A percentile compares a stretch with the other conserved stretches of the same genome.
Evolutionary conservation across 768 basidiomycete genomes (phyloP).

Genomic region (Rhodotorula graminis): DNA sequence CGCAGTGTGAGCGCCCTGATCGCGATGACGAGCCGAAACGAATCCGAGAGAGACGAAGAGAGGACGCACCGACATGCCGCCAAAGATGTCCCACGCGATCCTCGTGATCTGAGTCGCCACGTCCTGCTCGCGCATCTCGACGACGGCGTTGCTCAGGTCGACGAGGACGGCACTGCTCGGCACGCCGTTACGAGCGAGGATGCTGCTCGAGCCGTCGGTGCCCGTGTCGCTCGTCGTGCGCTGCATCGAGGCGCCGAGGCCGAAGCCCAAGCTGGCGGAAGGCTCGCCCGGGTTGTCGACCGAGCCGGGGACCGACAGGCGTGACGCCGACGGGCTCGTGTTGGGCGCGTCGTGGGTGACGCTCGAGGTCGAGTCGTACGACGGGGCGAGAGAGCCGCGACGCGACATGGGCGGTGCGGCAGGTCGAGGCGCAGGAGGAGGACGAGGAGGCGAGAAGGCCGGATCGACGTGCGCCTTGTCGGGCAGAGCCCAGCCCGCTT

Average conservation of each 20-base stretch:
- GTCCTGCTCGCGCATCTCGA: constrained; percentile 31
- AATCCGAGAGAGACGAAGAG: too few relatives aligned
- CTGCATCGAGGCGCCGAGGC: too few relatives aligned
- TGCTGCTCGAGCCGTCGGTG: constrained; percentile 19
- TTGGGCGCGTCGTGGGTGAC: background rate
- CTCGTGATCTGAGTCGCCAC: constrained; percentile 41
- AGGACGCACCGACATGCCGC: constrained; percentile 33
- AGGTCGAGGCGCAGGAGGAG: background rate
- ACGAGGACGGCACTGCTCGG: constrained; percentile 13
- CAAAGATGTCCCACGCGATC: constrained; percentile 40
- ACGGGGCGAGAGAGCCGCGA: constrained; percentile 25
- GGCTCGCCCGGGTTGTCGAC: background rate
- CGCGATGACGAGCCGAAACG: background rate
- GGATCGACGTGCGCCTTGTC: constrained; percentile 20
- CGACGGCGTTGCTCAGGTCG: constrained; percentile 32
- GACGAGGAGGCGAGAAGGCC: background rate
- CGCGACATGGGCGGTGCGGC: background rate
- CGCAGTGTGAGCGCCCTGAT: too few relatives aligned
- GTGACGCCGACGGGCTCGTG: background rate
- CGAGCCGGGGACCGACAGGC: constrained; percentile 1
- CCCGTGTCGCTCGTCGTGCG: background rate
- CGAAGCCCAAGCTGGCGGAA: background rate
- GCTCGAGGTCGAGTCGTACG: constrained; percentile 19
- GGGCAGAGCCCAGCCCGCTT: constrained; percentile 39
- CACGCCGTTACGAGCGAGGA: background rate